Conservation (phyloP, 495 filamentous ascomycete species). For the Daldinia loculata region DNA sequence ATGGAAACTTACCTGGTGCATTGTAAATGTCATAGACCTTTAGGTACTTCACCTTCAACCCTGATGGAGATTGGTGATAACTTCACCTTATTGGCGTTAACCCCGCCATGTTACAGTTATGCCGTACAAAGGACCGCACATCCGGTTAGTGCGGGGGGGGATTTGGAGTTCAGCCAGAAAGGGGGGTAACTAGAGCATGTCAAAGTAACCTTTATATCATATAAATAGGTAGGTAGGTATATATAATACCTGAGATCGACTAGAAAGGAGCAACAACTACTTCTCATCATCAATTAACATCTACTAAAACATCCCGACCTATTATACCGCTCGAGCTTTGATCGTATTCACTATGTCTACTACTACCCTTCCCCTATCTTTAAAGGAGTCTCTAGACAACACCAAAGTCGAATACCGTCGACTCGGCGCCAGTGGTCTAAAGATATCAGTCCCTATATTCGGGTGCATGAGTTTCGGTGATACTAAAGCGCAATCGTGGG, state of each 20-base stretch:
- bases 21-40: not conserved
- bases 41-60: not conserved
- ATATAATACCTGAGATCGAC: slow-evolving; percentile 1
- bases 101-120: slow-evolving; percentile 13
- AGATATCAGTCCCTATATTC: slow-evolving; percentile 71
- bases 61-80: slow-evolving; percentile 21
- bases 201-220: slow-evolving; percentile 5
- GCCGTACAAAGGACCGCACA: not conserved
- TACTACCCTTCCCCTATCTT: slow-evolving; percentile 35
- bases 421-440: slow-evolving; percentile 72
- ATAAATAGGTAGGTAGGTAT: not conserved
- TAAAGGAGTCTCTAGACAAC: slow-evolving; percentile 48
- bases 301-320: not conserved
- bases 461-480: slow-evolving; percentile 75
- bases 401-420: slow-evolving; percentile 61
- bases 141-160: slow-evolving; percentile 13
- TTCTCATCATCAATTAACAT: not conserved
- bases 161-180: slow-evolving; percentile 35
- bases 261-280: not conserved
- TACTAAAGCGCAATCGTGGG: slow-evolving; percentile 60
- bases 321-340: not conserved
- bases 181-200: not conserved
- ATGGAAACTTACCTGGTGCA: not conserved
- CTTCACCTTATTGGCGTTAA: slow-evolving; percentile 20
- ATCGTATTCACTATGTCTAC: slow-evolving; percentile 14